Percentiles rank a stretch among this genome's conserved stretches.
Evolutionary conservation across 331 rosid species (phyloP).

Genomic region (Erythrophleum ivorense): DNA sequence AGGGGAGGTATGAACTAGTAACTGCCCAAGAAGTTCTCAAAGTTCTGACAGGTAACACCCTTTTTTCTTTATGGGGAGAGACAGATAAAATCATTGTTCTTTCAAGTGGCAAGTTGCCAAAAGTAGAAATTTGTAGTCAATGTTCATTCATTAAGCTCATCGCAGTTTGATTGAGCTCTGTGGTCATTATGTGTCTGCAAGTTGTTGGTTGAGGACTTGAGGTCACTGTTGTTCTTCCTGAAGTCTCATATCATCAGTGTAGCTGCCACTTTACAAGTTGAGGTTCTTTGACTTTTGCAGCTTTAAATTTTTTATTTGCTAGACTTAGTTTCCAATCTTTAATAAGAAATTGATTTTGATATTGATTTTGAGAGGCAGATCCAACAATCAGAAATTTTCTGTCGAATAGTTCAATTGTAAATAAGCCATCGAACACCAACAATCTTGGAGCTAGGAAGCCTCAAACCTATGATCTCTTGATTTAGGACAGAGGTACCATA

Average conservation of each 20-base stretch:
- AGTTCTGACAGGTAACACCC: no score
- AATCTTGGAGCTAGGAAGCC: background rate
- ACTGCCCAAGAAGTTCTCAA: background rate
- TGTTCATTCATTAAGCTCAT: background rate
- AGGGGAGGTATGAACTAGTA: background rate
- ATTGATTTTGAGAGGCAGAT: background rate
- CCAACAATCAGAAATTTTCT: background rate
- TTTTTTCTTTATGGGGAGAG: no score
- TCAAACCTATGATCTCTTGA: constrained; percentile 15
- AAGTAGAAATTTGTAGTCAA: no score
- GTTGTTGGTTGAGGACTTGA: background rate
- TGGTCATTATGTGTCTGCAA: background rate
- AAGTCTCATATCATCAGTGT: background rate
- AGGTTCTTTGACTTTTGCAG: background rate
- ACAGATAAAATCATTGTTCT: no score
- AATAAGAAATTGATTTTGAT: background rate
- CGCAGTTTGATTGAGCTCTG: background rate
- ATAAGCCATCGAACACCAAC: background rate
- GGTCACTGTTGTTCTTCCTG: background rate
- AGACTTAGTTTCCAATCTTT: background rate
- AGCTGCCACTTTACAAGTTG: background rate
- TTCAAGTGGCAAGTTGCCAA: no score
- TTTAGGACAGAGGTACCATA: background rate
- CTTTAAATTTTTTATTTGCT: background rate
- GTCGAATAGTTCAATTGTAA: background rate